phyloP scores from a whole-genome alignment of 192 early-diverging fungal genomes.

The Coemansia sp. region DNA sequence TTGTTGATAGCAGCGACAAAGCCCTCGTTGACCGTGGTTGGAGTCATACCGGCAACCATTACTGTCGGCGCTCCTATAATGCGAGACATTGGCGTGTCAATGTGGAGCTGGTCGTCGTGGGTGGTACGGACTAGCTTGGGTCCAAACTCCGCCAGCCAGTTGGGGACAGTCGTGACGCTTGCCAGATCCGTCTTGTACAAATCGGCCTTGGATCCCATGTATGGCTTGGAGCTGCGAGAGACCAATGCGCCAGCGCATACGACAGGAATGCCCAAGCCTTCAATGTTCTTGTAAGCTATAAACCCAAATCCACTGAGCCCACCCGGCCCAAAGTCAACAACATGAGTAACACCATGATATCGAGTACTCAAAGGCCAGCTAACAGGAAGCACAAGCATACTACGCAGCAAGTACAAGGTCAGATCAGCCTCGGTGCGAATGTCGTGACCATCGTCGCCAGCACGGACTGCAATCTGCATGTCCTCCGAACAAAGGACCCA shows the following conservation, averaged over 20 bases:
- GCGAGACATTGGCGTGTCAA: slow-evolving; percentile 86
- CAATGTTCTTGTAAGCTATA: slow-evolving; percentile 83
- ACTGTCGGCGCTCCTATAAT: slow-evolving; percentile 86
- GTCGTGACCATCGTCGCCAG: not conserved
- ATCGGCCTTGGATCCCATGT: slow-evolving; percentile 73
- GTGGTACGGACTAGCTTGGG: slow-evolving; percentile 75
- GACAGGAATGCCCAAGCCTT: slow-evolving; percentile 78
- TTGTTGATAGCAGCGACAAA: slow-evolving; percentile 88
- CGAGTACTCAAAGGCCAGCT: too few relatives aligned
- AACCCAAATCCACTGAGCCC: slow-evolving; percentile 81
- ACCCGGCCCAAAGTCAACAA: slow-evolving; percentile 94
- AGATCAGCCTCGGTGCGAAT: slow-evolving; percentile 47
- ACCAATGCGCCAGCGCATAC: slow-evolving; percentile 30
- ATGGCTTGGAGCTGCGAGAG: slow-evolving; percentile 30
- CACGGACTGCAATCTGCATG: not conserved
- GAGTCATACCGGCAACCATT: slow-evolving; percentile 97
- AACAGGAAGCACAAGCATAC: slow-evolving; percentile 65
- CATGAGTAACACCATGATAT: too few relatives aligned
- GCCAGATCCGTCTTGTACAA: slow-evolving; percentile 75
- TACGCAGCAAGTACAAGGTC: slow-evolving; percentile 67
- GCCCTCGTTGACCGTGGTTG: slow-evolving; percentile 74
- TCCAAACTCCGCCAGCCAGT: slow-evolving; percentile 85
- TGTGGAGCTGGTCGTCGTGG: slow-evolving; percentile 63
- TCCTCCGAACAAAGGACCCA: slow-evolving; percentile 24
- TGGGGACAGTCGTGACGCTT: slow-evolving; percentile 73